These are phyloP conservation scores for Xylariaceae sp. DNA, from an alignment of 2,329 filamentous ascomycete species.

Conservation along the genomic window DNA sequence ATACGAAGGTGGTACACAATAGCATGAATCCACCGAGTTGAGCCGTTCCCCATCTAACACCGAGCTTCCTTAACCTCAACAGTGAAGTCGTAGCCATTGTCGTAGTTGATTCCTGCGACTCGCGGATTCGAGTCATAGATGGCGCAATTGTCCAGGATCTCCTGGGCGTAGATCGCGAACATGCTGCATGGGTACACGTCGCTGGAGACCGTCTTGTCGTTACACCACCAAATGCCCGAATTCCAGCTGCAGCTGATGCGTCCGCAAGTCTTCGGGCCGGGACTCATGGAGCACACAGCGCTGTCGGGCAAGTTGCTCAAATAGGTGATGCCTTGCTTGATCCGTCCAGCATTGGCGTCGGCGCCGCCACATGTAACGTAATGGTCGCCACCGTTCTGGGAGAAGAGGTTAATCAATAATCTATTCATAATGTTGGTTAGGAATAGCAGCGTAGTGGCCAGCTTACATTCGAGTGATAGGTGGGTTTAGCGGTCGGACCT, in stretches of 20 bases:
- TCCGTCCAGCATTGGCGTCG: neutral
- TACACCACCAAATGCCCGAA: constrained; percentile 8
- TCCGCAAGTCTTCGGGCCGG: neutral
- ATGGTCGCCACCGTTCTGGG: neutral
- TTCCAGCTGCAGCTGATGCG: constrained; percentile 13
- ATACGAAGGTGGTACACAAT: neutral
- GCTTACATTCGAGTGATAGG: neutral
- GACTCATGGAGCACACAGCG: neutral
- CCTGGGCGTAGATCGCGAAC: neutral
- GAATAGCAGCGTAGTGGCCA: neutral
- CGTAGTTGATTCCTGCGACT: neutral
- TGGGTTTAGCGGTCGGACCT: neutral
- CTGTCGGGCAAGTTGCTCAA: neutral
- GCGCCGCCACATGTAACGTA: neutral
- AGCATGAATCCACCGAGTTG: neutral
- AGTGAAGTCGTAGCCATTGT: neutral
- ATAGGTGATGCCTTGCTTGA: neutral
- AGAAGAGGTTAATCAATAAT: neutral
- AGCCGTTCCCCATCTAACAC: neutral
- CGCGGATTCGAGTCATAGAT: too few relatives aligned
- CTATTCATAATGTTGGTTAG: neutral
- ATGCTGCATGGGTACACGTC: neutral
- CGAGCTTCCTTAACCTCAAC: neutral
- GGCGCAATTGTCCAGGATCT: neutral
- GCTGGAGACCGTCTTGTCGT: neutral